phyloP scores from a whole-genome alignment of 192 early-diverging fungal species.

The Rhizoclosmatium globosum region DNA sequence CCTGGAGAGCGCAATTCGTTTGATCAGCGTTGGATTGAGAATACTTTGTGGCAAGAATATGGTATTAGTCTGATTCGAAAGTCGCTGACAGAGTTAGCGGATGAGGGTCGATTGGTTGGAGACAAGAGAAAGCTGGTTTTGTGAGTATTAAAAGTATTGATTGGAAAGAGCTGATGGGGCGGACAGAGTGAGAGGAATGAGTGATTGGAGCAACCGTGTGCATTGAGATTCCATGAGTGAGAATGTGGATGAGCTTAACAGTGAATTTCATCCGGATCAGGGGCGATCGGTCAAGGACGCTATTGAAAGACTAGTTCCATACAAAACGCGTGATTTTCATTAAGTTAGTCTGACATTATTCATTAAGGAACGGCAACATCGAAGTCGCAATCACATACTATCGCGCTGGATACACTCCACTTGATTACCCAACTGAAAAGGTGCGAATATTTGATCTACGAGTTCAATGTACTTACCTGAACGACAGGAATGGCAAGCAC shows the following conservation, averaged over 20 bases:
- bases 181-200: too few relatives aligned
- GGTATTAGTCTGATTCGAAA: conserved; percentile 58
- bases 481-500: conserved; percentile 84
- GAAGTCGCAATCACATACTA: conserved; percentile 92
- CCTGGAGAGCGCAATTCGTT: conserved; percentile 92
- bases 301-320: too few relatives aligned
- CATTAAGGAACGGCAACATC: conserved; percentile 61
- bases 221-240: too few relatives aligned
- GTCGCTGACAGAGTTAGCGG: conserved; percentile 73
- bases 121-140: conserved; percentile 66
- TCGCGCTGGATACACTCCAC: conserved; percentile 90
- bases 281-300: too few relatives aligned
- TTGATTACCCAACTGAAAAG: conserved; percentile 81
- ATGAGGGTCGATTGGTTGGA: conserved; percentile 66
- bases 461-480: not conserved
- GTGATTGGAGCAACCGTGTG: too few relatives aligned
- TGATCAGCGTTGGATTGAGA: conserved; percentile 92
- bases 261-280: too few relatives aligned
- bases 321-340: conserved; percentile 1
- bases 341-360: not conserved
- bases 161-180: too few relatives aligned
- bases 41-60: conserved; percentile 56
- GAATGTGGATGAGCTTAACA: too few relatives aligned
- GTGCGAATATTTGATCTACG: conserved; percentile 39
- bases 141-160: conserved; percentile 62